Conservation (phyloP, 2,329 filamentous ascomycete species). For the Lachnellula subtilissima region DNA sequence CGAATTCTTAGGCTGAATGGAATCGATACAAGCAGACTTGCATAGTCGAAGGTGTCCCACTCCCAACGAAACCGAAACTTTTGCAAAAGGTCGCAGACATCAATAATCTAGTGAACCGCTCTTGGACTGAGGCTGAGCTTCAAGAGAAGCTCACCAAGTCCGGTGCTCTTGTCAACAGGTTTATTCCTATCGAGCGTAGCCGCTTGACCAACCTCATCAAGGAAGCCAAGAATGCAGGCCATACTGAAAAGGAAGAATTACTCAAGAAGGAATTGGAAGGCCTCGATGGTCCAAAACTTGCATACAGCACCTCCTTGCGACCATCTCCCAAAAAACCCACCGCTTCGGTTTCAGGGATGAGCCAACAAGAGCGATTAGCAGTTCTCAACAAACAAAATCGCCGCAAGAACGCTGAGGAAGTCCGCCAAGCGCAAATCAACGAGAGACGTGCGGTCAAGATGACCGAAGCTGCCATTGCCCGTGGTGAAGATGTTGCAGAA, state of each 20-base stretch:
- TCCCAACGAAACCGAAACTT: constrained; percentile 69
- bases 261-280: constrained; percentile 58
- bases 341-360: constrained; percentile 42
- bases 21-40: constrained; percentile 74
- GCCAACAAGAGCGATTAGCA: constrained; percentile 77
- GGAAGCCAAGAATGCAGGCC: constrained; percentile 59
- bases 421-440: constrained; percentile 84
- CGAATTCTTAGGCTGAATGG: constrained; percentile 60
- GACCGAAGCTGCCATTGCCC: constrained; percentile 55
- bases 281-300: constrained; percentile 64
- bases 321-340: constrained; percentile 46
- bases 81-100: constrained; percentile 74
- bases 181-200: constrained; percentile 62
- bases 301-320: constrained; percentile 63
- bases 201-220: constrained; percentile 61
- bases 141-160: constrained; percentile 72
- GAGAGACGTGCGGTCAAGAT: constrained; percentile 64
- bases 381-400: constrained; percentile 82
- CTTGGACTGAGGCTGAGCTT: constrained; percentile 79
- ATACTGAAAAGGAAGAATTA: constrained; percentile 51
- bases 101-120: constrained; percentile 70
- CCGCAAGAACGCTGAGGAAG: constrained; percentile 76
- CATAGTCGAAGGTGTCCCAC: constrained; percentile 62
- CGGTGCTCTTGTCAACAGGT: constrained; percentile 61
- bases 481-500: constrained; percentile 56